Evolutionary conservation across 441 rosid genomes (phyloP), one percentile per base, ranked within the genome.

Genomic region (Omphalea diandra): DNA sequence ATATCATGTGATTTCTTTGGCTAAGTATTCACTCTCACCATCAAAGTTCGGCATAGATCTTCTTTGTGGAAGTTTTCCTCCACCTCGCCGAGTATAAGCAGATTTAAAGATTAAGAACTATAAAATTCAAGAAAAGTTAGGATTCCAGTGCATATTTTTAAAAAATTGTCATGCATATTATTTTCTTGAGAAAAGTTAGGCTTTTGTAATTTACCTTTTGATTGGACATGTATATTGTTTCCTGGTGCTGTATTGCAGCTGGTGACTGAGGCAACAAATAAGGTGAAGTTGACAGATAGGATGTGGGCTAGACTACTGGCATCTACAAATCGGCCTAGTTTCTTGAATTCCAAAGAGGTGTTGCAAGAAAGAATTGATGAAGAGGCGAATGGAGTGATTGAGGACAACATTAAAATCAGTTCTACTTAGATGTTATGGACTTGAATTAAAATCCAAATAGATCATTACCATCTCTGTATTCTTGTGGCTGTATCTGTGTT

Each of bases 271-370:
- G 82, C 54, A 53, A 88, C 83, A 80, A 81, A 91, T 82, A 84
- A 81, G 36, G 92, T 91, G 60, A 89, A 87, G 76, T 81, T 88
- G 66, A 89, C 96, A 1, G 96, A 91, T 59, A 85, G 96, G 78
- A 89, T 88, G 94, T 89, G 96, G 96, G 97, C 97, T 12, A 82
- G 97, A 73, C 86, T 91, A 33, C 83, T 91, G 66, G 88, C 90
- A 29, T 87, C 95, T 0, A 91, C 97, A 3, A 82, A 87, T 64
- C 95, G 89, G 80, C 96, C 96, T n/a, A 88, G 89, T 71, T 91
- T 89, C 83, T 60, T 84, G 81, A 83, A 82, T 71, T 53, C 81
- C 65, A 68, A 79, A 55, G 84, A 74, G 33, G 60, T 31, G 31
- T 40, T 72, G 66, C 79, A 71, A 69, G 86, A 76, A 57, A 78